These are phyloP conservation scores for Paramyrothecium roridum DNA, from an alignment of 2,329 filamentous ascomycete genomes.

Conservation along the genomic window DNA sequence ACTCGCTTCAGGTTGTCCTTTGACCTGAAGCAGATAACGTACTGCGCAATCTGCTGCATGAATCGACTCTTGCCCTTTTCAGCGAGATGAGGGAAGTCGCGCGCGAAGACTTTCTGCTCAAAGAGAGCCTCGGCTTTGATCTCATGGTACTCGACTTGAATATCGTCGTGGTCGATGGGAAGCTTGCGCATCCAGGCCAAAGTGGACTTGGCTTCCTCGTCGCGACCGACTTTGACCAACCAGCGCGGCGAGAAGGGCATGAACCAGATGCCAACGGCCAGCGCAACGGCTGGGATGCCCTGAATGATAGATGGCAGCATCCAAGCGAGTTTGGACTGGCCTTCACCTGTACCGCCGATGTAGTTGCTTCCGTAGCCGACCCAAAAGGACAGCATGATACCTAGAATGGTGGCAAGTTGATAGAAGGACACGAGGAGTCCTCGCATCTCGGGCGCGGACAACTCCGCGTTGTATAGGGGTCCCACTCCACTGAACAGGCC, in stretches of 20 bases:
- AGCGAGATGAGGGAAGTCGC: slow-evolving; percentile 48
- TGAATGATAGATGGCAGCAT: slow-evolving; percentile 43
- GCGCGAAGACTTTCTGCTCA: slow-evolving; percentile 66
- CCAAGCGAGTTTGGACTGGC: slow-evolving; percentile 38
- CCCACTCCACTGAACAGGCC: slow-evolving; percentile 41
- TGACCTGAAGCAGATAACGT: slow-evolving; percentile 41
- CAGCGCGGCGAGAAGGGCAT: slow-evolving; percentile 79
- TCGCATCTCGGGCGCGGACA: slow-evolving; percentile 61
- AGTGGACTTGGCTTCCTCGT: slow-evolving; percentile 55
- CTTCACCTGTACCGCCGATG: slow-evolving; percentile 42
- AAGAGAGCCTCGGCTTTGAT: slow-evolving; percentile 78
- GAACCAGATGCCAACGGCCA: slow-evolving; percentile 70
- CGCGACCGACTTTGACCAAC: slow-evolving; percentile 69
- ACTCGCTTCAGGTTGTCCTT: slow-evolving; percentile 60
- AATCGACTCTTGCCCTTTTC: slow-evolving; percentile 38
- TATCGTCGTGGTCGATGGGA: slow-evolving; percentile 58
- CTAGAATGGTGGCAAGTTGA: slow-evolving; percentile 59
- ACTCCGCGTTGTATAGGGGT: slow-evolving; percentile 48
- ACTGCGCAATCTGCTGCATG: slow-evolving; percentile 44
- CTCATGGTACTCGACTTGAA: slow-evolving; percentile 76
- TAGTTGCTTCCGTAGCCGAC: slow-evolving; percentile 42
- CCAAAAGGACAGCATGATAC: slow-evolving; percentile 51
- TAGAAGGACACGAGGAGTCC: slow-evolving; percentile 64
- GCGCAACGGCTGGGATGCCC: slow-evolving; percentile 40
- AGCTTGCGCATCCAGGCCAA: slow-evolving; percentile 64